Base-by-base conservation (phyloP, 208 protist species). In the Lotmaria passim region DNA sequence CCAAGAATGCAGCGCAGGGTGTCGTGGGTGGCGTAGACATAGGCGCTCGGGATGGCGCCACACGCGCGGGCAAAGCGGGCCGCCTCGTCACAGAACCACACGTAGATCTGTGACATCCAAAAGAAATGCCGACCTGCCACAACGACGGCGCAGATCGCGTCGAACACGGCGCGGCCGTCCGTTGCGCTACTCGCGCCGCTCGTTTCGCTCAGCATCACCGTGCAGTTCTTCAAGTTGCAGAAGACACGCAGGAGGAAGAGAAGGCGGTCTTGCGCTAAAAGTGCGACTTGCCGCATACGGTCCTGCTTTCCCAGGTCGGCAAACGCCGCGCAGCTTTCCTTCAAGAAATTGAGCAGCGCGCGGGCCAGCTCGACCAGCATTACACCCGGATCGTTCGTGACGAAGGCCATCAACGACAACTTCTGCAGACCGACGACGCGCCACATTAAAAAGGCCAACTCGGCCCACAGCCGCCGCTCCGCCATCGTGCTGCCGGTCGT, bases 381-480 rank as follows among this genome's bases (percentile, higher is more conserved):
- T 17, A 41, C 34, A 1, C 36, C 31, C 0, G 77, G 75, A 51
- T 93, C 79, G 14, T 43, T 57, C 7, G 80, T 77, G n/a, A 87
- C 75, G 59, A 86, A 83, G 5, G 84, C 76, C 57, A 94, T 64
- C 21, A 96, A 63, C 12, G 70, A 74, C 19, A 83, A 41, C 64
- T 91, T 83, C 63, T 93, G 79, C 11, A 66, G 39, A 7, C 69
- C 62, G 2, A 82, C 77, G n/a, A 91, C 78, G 19, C 88, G 76
- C 81, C 81, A 90, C 44, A 93, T 87, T 5, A 89, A 55, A 50
- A 75, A 83, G 7, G 78, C 79, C 2, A 90, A 51, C 63, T 96
- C 85, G 26, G 81, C 73, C 91, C 91, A 96, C 38, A 87, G 69
- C 15, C 83, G 62, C 26, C 69, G 46, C 73, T 93, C 82, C 11